Conservation (phyloP, 805 yeast species). For the Saccharomycopsis babjevae region DNA sequence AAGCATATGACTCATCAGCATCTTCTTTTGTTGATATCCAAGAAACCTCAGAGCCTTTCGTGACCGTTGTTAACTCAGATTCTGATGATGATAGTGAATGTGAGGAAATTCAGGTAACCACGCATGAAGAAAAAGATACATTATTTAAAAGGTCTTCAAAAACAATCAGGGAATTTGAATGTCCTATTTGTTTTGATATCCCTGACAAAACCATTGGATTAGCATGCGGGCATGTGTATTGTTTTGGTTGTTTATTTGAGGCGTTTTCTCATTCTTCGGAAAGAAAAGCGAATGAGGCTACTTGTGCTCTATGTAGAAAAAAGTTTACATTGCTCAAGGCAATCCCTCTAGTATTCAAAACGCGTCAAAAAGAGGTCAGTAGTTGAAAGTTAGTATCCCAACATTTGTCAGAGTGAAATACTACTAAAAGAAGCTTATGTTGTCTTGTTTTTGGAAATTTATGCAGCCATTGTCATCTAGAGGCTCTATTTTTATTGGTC, state of each 20-base stretch:
- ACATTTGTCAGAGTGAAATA: no score
- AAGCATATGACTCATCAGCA: background rate
- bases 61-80: constrained; percentile 19
- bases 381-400: background rate
- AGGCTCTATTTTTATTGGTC: no score
- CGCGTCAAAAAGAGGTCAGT: background rate
- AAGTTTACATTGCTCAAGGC: constrained; percentile 23
- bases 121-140: constrained; percentile 8
- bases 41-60: background rate
- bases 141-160: constrained; percentile 10
- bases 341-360: constrained; percentile 16
- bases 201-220: constrained; percentile 39
- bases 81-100: constrained; percentile 15
- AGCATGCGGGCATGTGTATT: constrained; percentile 50
- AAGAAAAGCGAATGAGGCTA: constrained; percentile 26
- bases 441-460: no score
- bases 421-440: no score
- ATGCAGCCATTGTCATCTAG: no score
- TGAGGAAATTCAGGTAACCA: background rate
- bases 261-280: constrained; percentile 38
- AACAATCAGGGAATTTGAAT: constrained; percentile 29
- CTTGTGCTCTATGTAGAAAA: constrained; percentile 36
- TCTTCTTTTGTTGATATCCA: background rate
- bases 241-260: constrained; percentile 41
- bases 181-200: constrained; percentile 49